Evolutionary conservation across 495 filamentous ascomycete species (phyloP).

Genomic region (Penicillium canariense): DNA sequence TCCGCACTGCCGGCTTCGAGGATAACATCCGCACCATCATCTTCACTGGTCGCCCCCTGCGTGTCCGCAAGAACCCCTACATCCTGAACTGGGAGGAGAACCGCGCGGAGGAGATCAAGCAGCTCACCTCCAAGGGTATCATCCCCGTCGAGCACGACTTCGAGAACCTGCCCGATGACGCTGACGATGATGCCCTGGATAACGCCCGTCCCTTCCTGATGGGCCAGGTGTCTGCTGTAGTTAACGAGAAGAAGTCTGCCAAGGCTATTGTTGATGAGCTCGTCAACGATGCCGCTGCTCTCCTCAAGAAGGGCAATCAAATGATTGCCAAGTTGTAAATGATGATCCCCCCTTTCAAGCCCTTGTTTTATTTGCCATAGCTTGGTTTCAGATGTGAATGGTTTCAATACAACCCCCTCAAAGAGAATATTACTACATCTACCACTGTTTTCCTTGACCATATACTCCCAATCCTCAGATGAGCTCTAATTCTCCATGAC

Average conservation of each 20-base stretch:
- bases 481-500: too few species aligned
- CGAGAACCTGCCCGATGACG: slow-evolving; percentile 72
- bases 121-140: slow-evolving; percentile 80
- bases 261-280: slow-evolving; percentile 96
- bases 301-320: slow-evolving; percentile 62
- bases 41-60: slow-evolving; percentile 93
- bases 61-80: slow-evolving; percentile 89
- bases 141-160: slow-evolving; percentile 94
- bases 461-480: background rate
- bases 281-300: slow-evolving; percentile 73
- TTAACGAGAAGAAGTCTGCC: slow-evolving; percentile 88
- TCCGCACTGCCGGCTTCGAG: slow-evolving; percentile 85
- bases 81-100: slow-evolving; percentile 96
- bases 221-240: slow-evolving; percentile 93
- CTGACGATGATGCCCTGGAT: slow-evolving; percentile 80
- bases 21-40: slow-evolving; percentile 96
- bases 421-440: background rate
- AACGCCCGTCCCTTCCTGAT: slow-evolving; percentile 90
- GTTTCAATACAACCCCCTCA: background rate
- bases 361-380: slow-evolving; percentile 10
- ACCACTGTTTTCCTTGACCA: background rate
- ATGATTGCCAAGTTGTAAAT: slow-evolving; percentile 66
- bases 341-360: slow-evolving; percentile 11
- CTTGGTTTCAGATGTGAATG: background rate
- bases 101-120: slow-evolving; percentile 82